Evolutionary conservation across 441 rosid genomes (phyloP), one percentile per base, ranked within the genome.

Genomic region (Pelargonium cotyledonis): DNA sequence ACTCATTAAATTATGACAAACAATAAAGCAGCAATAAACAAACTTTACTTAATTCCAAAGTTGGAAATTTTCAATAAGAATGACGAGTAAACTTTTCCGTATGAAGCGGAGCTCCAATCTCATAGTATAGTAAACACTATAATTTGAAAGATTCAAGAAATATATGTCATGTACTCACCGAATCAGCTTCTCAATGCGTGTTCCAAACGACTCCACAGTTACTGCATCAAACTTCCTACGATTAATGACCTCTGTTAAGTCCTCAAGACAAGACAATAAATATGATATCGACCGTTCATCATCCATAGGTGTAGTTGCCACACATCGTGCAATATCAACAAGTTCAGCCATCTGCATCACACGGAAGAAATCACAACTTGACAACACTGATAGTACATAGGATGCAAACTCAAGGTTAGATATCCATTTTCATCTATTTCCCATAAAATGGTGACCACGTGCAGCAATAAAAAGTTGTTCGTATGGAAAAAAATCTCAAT

Each of bases 281-380:
- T 82, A 90, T 4, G 92, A 84, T 21, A 82, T 80, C 47, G 93
- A 81, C 55, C 84, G 81, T 63, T 90, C 97, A 81, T 92, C 96
- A 57, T 85, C 91, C 79, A 85, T 79, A 62, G 91, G 92, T 4
- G 84, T 86, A 81, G 79, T 90, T 79, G 92, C 97, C 38, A 84
- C 95, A 79, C 95, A 90, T 82, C 86, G 90, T 73, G 99, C 98
- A 77, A 95, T 90, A 82, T 95, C 98, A 63, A 92, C 97, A 80
- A 95, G 98, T 76, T 95, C 99, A 81, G 66, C 88, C 89, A 95
- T 90, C 99, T 95, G 92, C 85, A 72, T 68, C 64, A 74, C 38
- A 1, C 31, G 43, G 4, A 79, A 75, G 68, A 72, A 80, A 75
- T 69, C 71, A 79, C 16, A 75, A 69, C 23, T 63, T 61, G 46